phyloP scores from a whole-genome alignment of 176 grass and related monocot genomes.

The Musa schizocarpa region DNA sequence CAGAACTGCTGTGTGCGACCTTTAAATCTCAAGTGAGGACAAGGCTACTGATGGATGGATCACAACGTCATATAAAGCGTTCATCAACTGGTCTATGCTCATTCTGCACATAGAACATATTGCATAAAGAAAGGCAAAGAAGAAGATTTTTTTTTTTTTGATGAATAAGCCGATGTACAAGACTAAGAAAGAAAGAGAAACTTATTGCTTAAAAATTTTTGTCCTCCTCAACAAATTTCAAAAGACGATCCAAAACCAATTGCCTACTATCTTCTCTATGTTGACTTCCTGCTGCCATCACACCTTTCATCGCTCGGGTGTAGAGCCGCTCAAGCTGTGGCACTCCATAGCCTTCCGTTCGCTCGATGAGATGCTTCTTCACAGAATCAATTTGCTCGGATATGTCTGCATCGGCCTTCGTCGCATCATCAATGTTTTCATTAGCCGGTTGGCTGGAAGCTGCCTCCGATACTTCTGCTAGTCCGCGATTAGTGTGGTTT shows the following conservation, averaged over 20 bases:
- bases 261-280: conserved; percentile 47
- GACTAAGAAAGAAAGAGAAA: conserved; percentile 33
- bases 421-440: conserved; percentile 20
- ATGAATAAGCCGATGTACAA: conserved; percentile 7
- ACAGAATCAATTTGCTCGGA: conserved; percentile 31
- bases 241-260: conserved; percentile 77
- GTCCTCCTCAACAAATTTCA: conserved; percentile 75
- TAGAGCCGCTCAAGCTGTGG: conserved; percentile 88
- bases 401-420: conserved; percentile 25
- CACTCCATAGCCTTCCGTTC: conserved; percentile 43
- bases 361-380: conserved; percentile 60
- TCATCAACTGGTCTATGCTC: too few relatives aligned
- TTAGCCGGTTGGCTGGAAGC: conserved; percentile 29
- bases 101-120: too few relatives aligned
- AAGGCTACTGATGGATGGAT: too few relatives aligned
- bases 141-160: too few relatives aligned
- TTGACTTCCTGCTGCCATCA: conserved; percentile 38
- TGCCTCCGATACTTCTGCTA: conserved; percentile 23
- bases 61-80: too few relatives aligned
- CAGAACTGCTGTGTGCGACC: too few relatives aligned
- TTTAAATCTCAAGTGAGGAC: too few relatives aligned
- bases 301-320: conserved; percentile 55
- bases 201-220: conserved; percentile 73
- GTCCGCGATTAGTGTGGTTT: conserved; percentile 22
- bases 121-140: too few relatives aligned